phyloP scores from a whole-genome alignment of 2,329 filamentous ascomycete species.

The Dryadomyces quercus-mongolicae region DNA sequence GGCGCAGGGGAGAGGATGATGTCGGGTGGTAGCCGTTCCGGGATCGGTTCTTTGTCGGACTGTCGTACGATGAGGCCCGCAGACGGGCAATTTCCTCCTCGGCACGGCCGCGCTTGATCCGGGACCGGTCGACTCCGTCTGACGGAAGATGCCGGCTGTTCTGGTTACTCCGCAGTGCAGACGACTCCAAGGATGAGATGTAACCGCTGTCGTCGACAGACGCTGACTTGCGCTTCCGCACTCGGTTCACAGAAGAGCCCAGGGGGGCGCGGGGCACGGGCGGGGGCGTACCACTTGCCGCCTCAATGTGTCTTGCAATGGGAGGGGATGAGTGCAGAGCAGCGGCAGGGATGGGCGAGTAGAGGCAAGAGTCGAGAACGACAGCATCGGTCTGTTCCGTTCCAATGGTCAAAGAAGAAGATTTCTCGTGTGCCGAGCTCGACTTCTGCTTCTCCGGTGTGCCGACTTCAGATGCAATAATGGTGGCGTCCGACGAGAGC shows the following conservation, averaged over 20 bases:
- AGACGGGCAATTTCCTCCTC: slow-evolving; percentile 94
- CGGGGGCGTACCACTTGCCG: slow-evolving; percentile 63
- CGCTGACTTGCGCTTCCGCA: slow-evolving; percentile 64
- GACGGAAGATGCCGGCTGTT: slow-evolving; percentile 57
- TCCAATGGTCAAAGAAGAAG: slow-evolving; percentile 20
- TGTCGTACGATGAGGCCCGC: slow-evolving; percentile 85
- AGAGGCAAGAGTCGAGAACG: slow-evolving; percentile 38
- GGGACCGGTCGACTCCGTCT: slow-evolving; percentile 60
- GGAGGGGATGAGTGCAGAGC: slow-evolving; percentile 88
- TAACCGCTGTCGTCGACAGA: slow-evolving; percentile 90
- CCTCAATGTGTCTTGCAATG: slow-evolving; percentile 46
- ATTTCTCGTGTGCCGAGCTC: slow-evolving; percentile 25
- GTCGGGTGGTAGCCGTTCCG: slow-evolving; percentile 36
- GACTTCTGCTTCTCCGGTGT: slow-evolving; percentile 32
- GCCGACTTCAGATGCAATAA: slow-evolving; percentile 56
- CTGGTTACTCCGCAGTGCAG: slow-evolving; percentile 61
- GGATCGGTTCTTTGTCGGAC: slow-evolving; percentile 61
- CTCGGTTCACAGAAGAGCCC: slow-evolving; percentile 42
- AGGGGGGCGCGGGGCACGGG: slow-evolving; percentile 45
- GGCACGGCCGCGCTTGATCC: slow-evolving; percentile 77
- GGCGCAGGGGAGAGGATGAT: slow-evolving; percentile 59
- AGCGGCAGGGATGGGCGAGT: slow-evolving; percentile 56
- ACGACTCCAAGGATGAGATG: slow-evolving; percentile 91
- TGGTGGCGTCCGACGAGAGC: slow-evolving; percentile 65
- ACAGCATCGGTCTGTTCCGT: slow-evolving; percentile 1